phyloP scores from a whole-genome alignment of 2,329 filamentous ascomycete genomes.

The Colletotrichum sp. region DNA sequence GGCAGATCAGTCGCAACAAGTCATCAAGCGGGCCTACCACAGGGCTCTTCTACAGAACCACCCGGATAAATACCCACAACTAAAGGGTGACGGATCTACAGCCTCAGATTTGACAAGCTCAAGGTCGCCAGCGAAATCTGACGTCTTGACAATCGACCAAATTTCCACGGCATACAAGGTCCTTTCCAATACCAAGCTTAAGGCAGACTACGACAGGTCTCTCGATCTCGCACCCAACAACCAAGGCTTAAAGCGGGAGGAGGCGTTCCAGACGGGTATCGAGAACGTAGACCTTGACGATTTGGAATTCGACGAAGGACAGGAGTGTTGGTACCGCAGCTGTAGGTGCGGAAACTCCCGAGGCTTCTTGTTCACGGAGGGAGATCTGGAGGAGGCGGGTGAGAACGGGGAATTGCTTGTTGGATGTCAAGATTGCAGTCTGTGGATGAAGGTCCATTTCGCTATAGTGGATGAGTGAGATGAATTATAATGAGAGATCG shows the following conservation, averaged over 20 bases:
- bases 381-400: constrained; percentile 62
- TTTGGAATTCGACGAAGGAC: constrained; percentile 54
- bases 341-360: constrained; percentile 70
- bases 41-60: constrained; percentile 69
- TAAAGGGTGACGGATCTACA: background rate
- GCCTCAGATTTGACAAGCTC: background rate
- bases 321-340: constrained; percentile 56
- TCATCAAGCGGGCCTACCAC: constrained; percentile 68
- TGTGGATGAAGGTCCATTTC: constrained; percentile 71
- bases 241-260: constrained; percentile 24
- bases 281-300: constrained; percentile 72
- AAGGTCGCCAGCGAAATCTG: constrained; percentile 3
- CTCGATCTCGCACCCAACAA: constrained; percentile 42
- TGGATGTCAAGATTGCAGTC: constrained; percentile 69
- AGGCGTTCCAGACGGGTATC: constrained; percentile 60
- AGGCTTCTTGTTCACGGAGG: constrained; percentile 64
- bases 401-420: constrained; percentile 67
- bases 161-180: constrained; percentile 65
- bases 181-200: constrained; percentile 55
- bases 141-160: constrained; percentile 62
- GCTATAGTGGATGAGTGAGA: constrained; percentile 48
- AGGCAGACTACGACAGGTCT: constrained; percentile 59
- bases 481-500: background rate
- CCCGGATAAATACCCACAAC: constrained; percentile 58
- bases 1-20: constrained; percentile 42